Base-by-base conservation (phyloP, 768 basidiomycete genomes). In the Inosperma sp. region DNA sequence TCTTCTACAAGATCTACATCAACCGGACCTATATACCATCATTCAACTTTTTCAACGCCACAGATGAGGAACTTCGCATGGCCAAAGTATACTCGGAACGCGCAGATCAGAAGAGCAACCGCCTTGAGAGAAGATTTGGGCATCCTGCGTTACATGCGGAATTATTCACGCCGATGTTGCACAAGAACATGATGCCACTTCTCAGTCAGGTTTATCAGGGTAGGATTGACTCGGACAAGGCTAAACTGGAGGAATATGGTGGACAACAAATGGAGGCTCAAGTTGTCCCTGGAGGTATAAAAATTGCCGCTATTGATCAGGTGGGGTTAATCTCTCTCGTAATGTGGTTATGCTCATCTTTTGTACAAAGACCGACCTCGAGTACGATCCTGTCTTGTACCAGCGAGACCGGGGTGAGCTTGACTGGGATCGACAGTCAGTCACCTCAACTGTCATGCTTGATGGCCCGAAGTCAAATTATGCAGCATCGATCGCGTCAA, bases 71-170 rank as follows among this genome's bases (percentile, higher is more conserved):
- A 65, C 73, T 94, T 33, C 78, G 78, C 9, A 63, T 75, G 33
- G 82, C 84, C 40, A 84, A 89, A 58, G 78, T 93, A 3, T 79
- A 93, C 61, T 89, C 91, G 0, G 81, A 86, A 47, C 81, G 83
- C 40, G 78, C 81, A 1, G 94, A 97, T 64, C 72, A 77, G 51
- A 75, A 76, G 30, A 77, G 84, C 48, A 78, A 86, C 62, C 80
- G 87, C 27, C 80, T 98, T 25, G 85, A 85, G 71, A 92, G 84
- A 64, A 85, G 95, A 23, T 99, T 98, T 70, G 89, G 94, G 1
- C 96, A 99, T 65, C 94, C 96, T 1, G 88, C 93, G 13, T 75
- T 99, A 40, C 82, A 93, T 57, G 69, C 79, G 10, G 91, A 94
- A 47, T 75, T 95, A 39, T 89, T 93, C 69, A 91, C 89, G 5